These are phyloP conservation scores for Euryodendron excelsum DNA, from an alignment of 148 eudicot species.

Conservation along the genomic window DNA sequence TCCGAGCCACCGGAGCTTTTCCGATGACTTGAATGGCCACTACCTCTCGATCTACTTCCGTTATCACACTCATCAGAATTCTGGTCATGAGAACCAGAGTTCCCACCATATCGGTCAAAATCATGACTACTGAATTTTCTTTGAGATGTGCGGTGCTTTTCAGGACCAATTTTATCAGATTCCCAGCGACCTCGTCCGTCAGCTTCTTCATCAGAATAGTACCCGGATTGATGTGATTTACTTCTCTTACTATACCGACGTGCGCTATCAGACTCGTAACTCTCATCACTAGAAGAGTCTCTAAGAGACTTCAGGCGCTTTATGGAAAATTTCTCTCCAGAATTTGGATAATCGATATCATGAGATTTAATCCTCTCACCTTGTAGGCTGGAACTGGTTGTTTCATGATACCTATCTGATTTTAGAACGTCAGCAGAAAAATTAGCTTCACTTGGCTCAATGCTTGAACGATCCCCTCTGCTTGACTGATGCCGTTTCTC, in stretches of 20 bases:
- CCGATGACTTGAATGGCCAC: background rate
- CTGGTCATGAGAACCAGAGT: background rate
- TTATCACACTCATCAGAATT: background rate
- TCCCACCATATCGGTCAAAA: background rate
- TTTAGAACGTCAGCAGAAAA: background rate
- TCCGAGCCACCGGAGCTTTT: background rate
- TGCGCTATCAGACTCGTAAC: background rate
- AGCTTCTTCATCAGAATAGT: background rate
- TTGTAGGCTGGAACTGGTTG: background rate
- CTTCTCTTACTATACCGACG: background rate
- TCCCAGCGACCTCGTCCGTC: slow-evolving; percentile 30
- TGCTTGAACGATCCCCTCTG: background rate
- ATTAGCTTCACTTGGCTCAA: slow-evolving; percentile 13
- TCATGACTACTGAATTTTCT: background rate
- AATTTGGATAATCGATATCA: background rate
- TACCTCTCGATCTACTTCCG: background rate
- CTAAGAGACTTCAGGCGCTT: background rate
- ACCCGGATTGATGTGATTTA: slow-evolving; percentile 16
- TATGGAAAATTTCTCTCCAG: background rate
- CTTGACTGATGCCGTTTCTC: background rate
- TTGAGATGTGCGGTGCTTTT: background rate
- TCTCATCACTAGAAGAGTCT: background rate
- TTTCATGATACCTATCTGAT: background rate
- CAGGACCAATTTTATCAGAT: slow-evolving; percentile 15
- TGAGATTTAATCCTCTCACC: background rate